phyloP scores from a whole-genome alignment of 306 rosid species.

The Abrus pulchellus region DNA sequence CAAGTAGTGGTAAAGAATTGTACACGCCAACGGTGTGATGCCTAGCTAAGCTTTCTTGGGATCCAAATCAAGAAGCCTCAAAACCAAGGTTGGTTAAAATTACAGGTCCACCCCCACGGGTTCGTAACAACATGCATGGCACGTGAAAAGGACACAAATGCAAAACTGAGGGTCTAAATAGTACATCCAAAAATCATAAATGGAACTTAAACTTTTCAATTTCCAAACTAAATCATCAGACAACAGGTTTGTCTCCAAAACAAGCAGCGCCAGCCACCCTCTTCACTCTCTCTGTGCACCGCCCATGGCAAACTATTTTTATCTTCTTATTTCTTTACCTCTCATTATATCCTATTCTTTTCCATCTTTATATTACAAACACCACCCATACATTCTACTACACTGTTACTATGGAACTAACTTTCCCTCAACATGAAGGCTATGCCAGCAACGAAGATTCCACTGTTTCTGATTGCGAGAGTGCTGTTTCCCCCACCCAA shows the following conservation, averaged over 20 bases:
- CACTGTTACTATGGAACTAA: constrained; percentile 36
- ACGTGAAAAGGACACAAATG: not conserved
- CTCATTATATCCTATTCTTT: too few species aligned
- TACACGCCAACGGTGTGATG: not conserved
- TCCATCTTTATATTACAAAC: too few species aligned
- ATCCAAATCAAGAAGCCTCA: not conserved
- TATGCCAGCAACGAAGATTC: constrained; percentile 48
- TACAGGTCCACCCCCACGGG: not conserved
- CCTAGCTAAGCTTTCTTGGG: not conserved
- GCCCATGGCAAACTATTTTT: constrained; percentile 42
- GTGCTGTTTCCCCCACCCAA: constrained; percentile 53
- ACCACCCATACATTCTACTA: too few species aligned
- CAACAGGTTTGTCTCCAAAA: constrained; percentile 35
- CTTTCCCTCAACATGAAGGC: not conserved
- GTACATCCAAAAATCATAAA: not conserved
- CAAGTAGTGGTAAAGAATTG: too few species aligned
- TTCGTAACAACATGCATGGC: too few species aligned
- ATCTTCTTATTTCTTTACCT: not conserved
- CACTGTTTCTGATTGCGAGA: constrained; percentile 69
- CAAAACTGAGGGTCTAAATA: not conserved
- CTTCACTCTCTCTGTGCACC: constrained; percentile 32
- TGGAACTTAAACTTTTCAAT: not conserved
- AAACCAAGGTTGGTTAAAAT: not conserved
- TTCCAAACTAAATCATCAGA: not conserved
- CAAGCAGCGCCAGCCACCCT: constrained; percentile 40